These are phyloP conservation scores for Fusarium piperis DNA, from an alignment of 2,329 filamentous ascomycete species.

Conservation along the genomic window DNA sequence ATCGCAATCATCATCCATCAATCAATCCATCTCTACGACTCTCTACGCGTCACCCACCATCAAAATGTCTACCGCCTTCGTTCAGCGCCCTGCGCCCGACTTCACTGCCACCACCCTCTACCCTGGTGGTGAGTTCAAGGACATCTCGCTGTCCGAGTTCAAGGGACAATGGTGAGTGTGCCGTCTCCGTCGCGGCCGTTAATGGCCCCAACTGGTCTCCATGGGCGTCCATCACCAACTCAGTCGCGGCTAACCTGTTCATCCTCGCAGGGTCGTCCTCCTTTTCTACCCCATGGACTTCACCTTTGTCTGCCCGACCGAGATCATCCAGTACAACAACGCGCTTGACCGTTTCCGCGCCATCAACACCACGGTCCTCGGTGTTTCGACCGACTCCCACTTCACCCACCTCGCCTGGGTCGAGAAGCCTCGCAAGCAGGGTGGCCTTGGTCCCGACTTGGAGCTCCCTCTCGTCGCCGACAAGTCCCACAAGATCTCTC, in stretches of 20 bases:
- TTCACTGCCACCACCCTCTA: slow-evolving; percentile 62
- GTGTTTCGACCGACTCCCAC: slow-evolving; percentile 70
- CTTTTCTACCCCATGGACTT: slow-evolving; percentile 75
- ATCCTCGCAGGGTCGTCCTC: slow-evolving; percentile 65
- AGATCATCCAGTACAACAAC: slow-evolving; percentile 73
- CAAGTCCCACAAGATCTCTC: slow-evolving; percentile 68
- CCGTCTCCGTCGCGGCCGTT: background rate
- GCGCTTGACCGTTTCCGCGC: slow-evolving; percentile 67
- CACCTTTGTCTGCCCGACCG: slow-evolving; percentile 74
- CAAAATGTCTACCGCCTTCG: slow-evolving; percentile 57
- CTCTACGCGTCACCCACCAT: background rate
- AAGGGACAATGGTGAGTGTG: slow-evolving; percentile 57
- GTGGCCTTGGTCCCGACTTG: slow-evolving; percentile 68
- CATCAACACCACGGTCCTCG: slow-evolving; percentile 68
- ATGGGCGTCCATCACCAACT: background rate
- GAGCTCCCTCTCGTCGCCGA: slow-evolving; percentile 71
- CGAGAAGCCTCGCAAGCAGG: slow-evolving; percentile 65
- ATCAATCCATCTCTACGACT: background rate
- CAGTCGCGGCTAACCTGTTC: background rate
- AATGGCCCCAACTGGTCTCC: background rate
- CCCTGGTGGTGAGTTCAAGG: slow-evolving; percentile 58
- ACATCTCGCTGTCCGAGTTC: slow-evolving; percentile 56
- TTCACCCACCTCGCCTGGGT: slow-evolving; percentile 68
- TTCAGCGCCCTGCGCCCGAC: slow-evolving; percentile 59
- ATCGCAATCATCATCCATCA: background rate